phyloP scores from a whole-genome alignment of 2,329 filamentous ascomycete species.

The Penicillium freii region DNA sequence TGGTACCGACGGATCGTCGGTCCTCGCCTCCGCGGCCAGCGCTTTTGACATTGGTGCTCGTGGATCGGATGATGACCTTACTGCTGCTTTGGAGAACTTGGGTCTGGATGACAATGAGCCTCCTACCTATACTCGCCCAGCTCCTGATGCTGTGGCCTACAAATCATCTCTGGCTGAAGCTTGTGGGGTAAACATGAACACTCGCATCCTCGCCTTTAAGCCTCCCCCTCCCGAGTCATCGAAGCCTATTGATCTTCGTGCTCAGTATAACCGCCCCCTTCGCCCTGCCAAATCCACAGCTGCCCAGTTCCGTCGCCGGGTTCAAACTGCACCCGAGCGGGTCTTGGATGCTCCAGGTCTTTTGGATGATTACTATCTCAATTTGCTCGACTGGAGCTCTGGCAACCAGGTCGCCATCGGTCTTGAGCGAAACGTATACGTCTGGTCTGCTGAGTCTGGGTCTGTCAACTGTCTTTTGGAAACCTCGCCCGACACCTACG shows the following conservation, averaged over 20 bases:
- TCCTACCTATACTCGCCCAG: conserved; percentile 68
- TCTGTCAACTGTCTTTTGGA: conserved; percentile 86
- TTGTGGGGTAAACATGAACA: conserved; percentile 89
- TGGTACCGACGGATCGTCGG: conserved; percentile 66
- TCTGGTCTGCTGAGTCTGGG: conserved; percentile 96
- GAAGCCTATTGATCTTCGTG: conserved; percentile 94
- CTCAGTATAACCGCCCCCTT: conserved; percentile 96
- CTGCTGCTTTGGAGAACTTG: conserved; percentile 75
- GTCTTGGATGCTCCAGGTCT: conserved; percentile 94
- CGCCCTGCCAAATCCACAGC: conserved; percentile 71
- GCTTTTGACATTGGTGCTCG: conserved; percentile 63
- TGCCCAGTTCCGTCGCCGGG: conserved; percentile 84
- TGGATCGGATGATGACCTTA: conserved; percentile 68
- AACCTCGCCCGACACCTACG: conserved; percentile 84
- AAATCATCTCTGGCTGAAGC: conserved; percentile 87
- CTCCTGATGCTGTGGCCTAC: conserved; percentile 85
- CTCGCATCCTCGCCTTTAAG: conserved; percentile 97
- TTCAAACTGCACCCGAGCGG: conserved; percentile 91
- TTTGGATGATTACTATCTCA: conserved; percentile 98
- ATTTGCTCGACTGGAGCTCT: conserved; percentile 96
- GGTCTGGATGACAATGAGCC: conserved; percentile 73
- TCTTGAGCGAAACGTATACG: conserved; percentile 93
- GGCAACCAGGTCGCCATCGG: conserved; percentile 98
- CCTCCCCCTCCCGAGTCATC: conserved; percentile 96
- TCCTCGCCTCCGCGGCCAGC: conserved; percentile 71